Percentiles rank a stretch among this genome's conserved stretches.
phyloP scores from a whole-genome alignment of 2,329 filamentous ascomycete species.

The Talaromyces islandicus region DNA sequence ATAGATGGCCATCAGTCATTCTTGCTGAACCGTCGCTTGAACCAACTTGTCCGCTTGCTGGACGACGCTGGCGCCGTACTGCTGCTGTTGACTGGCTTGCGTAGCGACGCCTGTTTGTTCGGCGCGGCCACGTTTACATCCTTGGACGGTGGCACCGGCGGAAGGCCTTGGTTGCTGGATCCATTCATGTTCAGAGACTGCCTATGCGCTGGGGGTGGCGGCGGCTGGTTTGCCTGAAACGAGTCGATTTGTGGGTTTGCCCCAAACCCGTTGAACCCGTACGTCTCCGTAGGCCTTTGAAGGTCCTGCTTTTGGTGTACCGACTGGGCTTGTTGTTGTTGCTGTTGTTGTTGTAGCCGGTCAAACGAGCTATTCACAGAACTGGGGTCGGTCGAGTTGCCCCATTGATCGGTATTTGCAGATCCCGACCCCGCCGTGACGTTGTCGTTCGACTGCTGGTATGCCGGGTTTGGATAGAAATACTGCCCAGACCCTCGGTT shows the following conservation, averaged over 20 bases:
- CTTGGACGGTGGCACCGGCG: slow-evolving; percentile 6
- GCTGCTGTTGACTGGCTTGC: slow-evolving; percentile 12
- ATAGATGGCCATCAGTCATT: neutral
- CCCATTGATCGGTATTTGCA: slow-evolving; percentile 63
- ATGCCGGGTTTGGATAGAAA: slow-evolving; percentile 45
- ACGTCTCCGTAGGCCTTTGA: slow-evolving; percentile 49
- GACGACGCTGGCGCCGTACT: slow-evolving; percentile 11
- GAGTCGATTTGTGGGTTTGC: slow-evolving; percentile 27
- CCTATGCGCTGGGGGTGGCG: slow-evolving; percentile 5
- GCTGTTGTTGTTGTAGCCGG: slow-evolving; percentile 49
- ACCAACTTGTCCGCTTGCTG: slow-evolving; percentile 87
- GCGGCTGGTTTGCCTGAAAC: neutral
- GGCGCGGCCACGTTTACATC: slow-evolving; percentile 13
- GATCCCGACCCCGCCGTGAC: slow-evolving; percentile 63
- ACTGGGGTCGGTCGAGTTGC: slow-evolving; percentile 82
- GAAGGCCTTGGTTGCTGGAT: neutral
- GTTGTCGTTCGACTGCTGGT: slow-evolving; percentile 81
- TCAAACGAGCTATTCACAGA: slow-evolving; percentile 92
- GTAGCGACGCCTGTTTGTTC: slow-evolving; percentile 14
- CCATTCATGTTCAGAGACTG: slow-evolving; percentile 1
- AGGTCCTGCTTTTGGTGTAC: slow-evolving; percentile 31
- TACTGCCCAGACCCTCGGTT: neutral
- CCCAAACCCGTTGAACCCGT: slow-evolving; percentile 55
- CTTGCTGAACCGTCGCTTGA: slow-evolving; percentile 69
- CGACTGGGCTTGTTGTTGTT: slow-evolving; percentile 17